These are phyloP conservation scores for Debaryomyces sp. DNA, from an alignment of 1,139 yeast species.

Conservation along the genomic window DNA sequence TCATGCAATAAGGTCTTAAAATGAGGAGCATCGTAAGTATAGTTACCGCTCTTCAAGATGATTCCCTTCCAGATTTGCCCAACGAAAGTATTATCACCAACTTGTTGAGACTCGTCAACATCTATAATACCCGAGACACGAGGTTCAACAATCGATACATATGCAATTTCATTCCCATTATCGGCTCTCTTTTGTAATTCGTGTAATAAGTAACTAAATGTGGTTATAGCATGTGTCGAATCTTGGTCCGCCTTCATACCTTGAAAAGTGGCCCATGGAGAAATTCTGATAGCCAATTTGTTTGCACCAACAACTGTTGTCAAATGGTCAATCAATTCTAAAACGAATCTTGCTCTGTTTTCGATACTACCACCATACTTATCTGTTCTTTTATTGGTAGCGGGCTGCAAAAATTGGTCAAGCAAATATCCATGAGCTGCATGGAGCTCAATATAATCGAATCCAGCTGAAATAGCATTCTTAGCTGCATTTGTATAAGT, in stretches of 20 bases:
- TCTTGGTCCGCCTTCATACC: slow-evolving; percentile 35
- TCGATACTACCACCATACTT: slow-evolving; percentile 56
- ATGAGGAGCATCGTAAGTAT: slow-evolving; percentile 29
- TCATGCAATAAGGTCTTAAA: slow-evolving; percentile 19
- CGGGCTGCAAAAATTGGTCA: slow-evolving; percentile 55
- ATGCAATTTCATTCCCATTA: slow-evolving; percentile 48
- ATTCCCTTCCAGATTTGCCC: slow-evolving; percentile 51
- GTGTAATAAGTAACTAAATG: slow-evolving; percentile 29
- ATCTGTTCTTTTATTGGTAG: slow-evolving; percentile 62
- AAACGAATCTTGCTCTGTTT: slow-evolving; percentile 56
- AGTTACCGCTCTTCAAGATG: slow-evolving; percentile 51
- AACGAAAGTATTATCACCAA: slow-evolving; percentile 34
- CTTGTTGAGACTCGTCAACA: slow-evolving; percentile 15
- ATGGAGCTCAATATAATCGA: slow-evolving; percentile 71
- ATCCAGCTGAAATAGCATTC: slow-evolving; percentile 58
- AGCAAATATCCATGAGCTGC: slow-evolving; percentile 70
- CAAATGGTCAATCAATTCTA: slow-evolving; percentile 56
- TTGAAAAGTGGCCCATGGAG: slow-evolving; percentile 57
- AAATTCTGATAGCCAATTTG: slow-evolving; percentile 41
- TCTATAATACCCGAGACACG: slow-evolving; percentile 20
- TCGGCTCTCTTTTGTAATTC: slow-evolving; percentile 43
- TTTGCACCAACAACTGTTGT: slow-evolving; percentile 36
- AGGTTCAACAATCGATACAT: slow-evolving; percentile 56
- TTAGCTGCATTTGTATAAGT: slow-evolving; percentile 46
- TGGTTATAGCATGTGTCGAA: slow-evolving; percentile 23